Evolutionary conservation across 768 basidiomycete genomes (phyloP), one percentile per base, ranked within the genome.

Genomic region (Naganishia randhawae): DNA sequence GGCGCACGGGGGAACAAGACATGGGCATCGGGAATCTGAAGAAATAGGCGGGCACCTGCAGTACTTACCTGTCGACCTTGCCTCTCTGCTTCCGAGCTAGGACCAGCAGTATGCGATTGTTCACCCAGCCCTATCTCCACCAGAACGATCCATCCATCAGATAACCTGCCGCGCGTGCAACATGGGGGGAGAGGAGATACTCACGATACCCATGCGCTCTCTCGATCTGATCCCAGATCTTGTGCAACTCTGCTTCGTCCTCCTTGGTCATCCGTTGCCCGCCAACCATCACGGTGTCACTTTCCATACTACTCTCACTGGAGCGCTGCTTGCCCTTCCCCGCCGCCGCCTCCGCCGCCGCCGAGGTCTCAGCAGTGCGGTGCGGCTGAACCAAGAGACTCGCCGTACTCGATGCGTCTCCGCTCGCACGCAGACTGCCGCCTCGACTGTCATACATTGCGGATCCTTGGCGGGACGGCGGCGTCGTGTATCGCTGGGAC

Each of bases 181-280:
- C 25, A 33, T 8, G 17, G 14, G 25, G 4, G 13, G 14, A 17
- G 10, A 61, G 17, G 2, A 16, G n/a, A n/a, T 5, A 67, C 73
- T 68, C 51, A 72, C 69, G 53, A 69, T 70, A 71, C 27, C 77
- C 76, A 70, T 81, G 80, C 6, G 77, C 73, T 55, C 74, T 69
- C 57, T 81, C 80, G 48, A 81, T 81, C 67, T 72, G 66, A 42
- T 75, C 70, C 77, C 79, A 81, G 31, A 81, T 79, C 68, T 75
- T 69, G 53, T 72, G 71, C 73, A 83, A 81, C 69, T 84, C 83
- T 8, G 83, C 83, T 75, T 83, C 84, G 78, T 86, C 88, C 67
- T 85, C 70, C 68, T 81, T 80, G 25, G 82, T 81, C 71, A 84
- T 81, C 81, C 87, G 85, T 11, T 83, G 11, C 11, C 57, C 57